Conservation (phyloP, 2,329 filamentous ascomycete genomes). For the Trichoderma atroviride region DNA sequence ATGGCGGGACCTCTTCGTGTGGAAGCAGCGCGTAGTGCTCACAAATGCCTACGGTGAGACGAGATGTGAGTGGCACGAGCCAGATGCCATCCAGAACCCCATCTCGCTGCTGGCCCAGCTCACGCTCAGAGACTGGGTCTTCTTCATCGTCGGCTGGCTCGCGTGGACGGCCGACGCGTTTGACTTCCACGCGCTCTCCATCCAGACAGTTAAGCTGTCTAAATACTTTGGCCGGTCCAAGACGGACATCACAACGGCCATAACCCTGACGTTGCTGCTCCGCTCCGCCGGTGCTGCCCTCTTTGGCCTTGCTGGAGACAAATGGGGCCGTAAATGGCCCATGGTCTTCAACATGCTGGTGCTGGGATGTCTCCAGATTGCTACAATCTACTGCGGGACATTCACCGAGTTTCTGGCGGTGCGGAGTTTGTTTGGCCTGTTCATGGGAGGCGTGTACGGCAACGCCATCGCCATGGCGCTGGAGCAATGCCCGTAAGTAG, state of each 20-base stretch:
- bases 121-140: constrained; percentile 68
- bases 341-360: constrained; percentile 81
- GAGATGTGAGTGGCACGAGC: constrained; percentile 67
- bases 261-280: constrained; percentile 74
- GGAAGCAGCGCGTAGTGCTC: constrained; percentile 72
- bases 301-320: constrained; percentile 78
- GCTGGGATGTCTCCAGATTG: constrained; percentile 67
- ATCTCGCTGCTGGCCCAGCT: constrained; percentile 68
- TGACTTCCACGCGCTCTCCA: constrained; percentile 79
- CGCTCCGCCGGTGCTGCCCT: constrained; percentile 73
- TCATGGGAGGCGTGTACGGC: constrained; percentile 81
- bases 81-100: constrained; percentile 69
- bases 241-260: constrained; percentile 73
- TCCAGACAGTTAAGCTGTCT: constrained; percentile 73
- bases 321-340: constrained; percentile 80
- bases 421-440: constrained; percentile 71
- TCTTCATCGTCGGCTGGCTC: constrained; percentile 72
- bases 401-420: constrained; percentile 77
- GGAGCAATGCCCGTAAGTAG: constrained; percentile 67
- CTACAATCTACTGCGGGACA: constrained; percentile 73
- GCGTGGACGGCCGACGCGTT: constrained; percentile 84
- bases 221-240: constrained; percentile 53
- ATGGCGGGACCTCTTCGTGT: constrained; percentile 67
- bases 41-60: constrained; percentile 67
- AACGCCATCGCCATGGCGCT: constrained; percentile 78